Evolutionary conservation across 1,139 yeast genomes (phyloP), one percentile per base, ranked within the genome.

Genomic region (Suhomyces bokatorum): DNA sequence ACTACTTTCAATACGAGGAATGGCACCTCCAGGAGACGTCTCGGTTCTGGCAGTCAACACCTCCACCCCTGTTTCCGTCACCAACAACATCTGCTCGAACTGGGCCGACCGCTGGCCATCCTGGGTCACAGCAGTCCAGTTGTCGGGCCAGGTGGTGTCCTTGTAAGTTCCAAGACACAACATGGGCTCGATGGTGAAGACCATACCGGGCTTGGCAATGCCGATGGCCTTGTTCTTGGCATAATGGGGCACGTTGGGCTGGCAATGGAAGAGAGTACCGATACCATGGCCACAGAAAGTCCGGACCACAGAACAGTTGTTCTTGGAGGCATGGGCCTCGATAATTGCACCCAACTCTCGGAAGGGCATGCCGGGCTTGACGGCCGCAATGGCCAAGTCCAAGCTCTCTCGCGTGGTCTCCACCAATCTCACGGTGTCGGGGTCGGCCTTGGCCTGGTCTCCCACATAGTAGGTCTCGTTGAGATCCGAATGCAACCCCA

Each of bases 171-270:
- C 99, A 52, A 85, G 73, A 60, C 89, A 87, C 56, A 95, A 79
- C 99, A 95, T 95, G 37, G 99, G 99, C 68, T 95, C 99, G 48
- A 95, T 90, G 16, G 99, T 95, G 71, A 95, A 95, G 13, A 89
- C 91, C 86, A 91, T 87, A 16, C 99, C 99, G 15, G 97, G 91
- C 63, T 89, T 89, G 69, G 95, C 91, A 42, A 88, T 83, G 45
- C 99, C 99, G 38, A 91, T 78, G 6, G 97, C 90, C 71, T 93
- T 93, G 70, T 91, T 95, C 57, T 83, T 85, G 29, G 95, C 96
- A 63, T 87, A 95, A 66, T 95, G 99, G 6, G 98, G 97, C 44
- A 95, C 81, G 55, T 83, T 88, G 40, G 99, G 99, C 42, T 91
- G 85, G 58, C 91, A 81, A 67, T 95, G 99, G 81, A 95, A 95